Evolutionary conservation across 1,284 basidiomycete species (phyloP).

Genomic region (Ceratobasidium theobromae): DNA sequence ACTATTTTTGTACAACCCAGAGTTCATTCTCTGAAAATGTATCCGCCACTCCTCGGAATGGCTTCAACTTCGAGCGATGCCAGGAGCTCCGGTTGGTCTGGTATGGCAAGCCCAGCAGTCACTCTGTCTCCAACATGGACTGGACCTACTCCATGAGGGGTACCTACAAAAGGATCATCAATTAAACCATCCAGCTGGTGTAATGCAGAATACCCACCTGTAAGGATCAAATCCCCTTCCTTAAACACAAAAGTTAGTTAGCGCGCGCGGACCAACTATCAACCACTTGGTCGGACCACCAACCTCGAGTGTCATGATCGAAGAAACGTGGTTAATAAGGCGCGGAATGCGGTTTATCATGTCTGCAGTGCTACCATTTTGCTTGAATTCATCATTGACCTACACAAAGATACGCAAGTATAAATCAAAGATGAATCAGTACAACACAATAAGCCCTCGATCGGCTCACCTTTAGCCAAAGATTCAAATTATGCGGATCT

Average conservation of each 20-base stretch:
- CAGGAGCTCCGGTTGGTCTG: constrained; percentile 49
- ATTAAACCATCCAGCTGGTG: not conserved
- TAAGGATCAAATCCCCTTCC: constrained; percentile 88
- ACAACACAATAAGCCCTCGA: not conserved
- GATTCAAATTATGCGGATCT: constrained; percentile 73
- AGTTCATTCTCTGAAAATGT: constrained; percentile 51
- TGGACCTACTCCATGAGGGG: constrained; percentile 87
- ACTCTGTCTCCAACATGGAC: constrained; percentile 77
- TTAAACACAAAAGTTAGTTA: constrained; percentile 41
- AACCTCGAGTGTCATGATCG: constrained; percentile 94
- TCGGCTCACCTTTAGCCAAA: constrained; percentile 67
- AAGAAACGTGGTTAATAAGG: constrained; percentile 89
- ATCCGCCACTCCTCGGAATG: constrained; percentile 69
- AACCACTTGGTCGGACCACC: constrained; percentile 40
- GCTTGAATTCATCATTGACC: constrained; percentile 83
- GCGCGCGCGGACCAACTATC: constrained; percentile 1
- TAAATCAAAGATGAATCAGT: not conserved
- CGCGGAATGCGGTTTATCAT: constrained; percentile 94
- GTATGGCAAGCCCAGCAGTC: constrained; percentile 69
- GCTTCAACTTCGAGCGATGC: constrained; percentile 67
- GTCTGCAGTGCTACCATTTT: constrained; percentile 81
- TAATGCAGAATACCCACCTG: constrained; percentile 47
- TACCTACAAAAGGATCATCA: constrained; percentile 48
- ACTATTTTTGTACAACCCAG: not conserved
- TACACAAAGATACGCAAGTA: constrained; percentile 46